phyloP scores from a whole-genome alignment of 352 stramenopile species.

The Phytopythium boreale region DNA sequence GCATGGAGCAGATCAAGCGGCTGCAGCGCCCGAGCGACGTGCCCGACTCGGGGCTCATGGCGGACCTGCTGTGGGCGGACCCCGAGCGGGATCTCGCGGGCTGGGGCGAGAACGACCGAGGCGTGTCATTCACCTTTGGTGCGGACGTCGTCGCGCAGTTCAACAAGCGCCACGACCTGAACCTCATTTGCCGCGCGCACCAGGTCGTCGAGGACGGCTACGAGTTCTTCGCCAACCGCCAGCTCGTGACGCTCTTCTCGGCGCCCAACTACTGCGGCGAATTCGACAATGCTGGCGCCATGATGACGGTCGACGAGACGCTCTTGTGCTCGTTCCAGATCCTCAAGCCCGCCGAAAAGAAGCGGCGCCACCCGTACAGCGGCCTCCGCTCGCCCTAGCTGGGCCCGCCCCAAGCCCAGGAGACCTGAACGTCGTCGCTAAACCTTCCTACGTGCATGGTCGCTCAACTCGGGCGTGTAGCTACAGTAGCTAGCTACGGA shows the following conservation, averaged over 20 bases:
- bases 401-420: no score
- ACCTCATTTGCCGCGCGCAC: conserved; percentile 97
- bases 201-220: conserved; percentile 90
- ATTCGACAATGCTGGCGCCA: conserved; percentile 97
- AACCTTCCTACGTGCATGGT: neutral
- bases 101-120: conserved; percentile 98
- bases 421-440: neutral
- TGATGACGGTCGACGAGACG: conserved; percentile 95
- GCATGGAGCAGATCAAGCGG: conserved; percentile 92
- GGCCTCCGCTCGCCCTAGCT: conserved; percentile 18
- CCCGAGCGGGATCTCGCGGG: conserved; percentile 97
- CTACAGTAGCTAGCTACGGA: no score
- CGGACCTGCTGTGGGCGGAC: conserved; percentile 98
- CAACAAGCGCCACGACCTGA: conserved; percentile 95
- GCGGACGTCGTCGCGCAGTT: conserved; percentile 98
- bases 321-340: conserved; percentile 79
- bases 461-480: no score
- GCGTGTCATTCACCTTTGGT: conserved; percentile 97
- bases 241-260: conserved; percentile 98
- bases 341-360: conserved; percentile 54
- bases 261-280: conserved; percentile 99
- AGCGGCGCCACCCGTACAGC: conserved; percentile 39
- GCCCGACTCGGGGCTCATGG: conserved; percentile 93
- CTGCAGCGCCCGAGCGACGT: conserved; percentile 91
- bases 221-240: conserved; percentile 94